Percentiles rank a stretch among this genome's conserved stretches.
phyloP scores from a whole-genome alignment of 371 early-diverging fungal species.

The Mortierella sp. region DNA sequence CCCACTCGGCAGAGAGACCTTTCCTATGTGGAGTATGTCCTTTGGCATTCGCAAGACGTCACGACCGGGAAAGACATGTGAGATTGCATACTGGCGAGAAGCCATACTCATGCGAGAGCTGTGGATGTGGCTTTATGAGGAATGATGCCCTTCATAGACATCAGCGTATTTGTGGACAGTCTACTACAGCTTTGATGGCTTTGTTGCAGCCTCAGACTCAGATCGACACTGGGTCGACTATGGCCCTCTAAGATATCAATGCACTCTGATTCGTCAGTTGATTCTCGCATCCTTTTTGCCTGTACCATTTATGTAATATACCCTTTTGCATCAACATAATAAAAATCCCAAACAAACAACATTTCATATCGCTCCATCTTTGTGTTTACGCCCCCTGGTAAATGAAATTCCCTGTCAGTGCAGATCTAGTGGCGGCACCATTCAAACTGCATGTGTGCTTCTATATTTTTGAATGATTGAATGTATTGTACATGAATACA shows the following conservation, averaged over 20 bases:
- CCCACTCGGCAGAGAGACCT: conserved; percentile 84
- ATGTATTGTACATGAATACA: no score
- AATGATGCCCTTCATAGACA: conserved; percentile 60
- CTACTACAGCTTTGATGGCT: conserved; percentile 14
- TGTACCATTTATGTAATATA: neutral
- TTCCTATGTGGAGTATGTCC: conserved; percentile 80
- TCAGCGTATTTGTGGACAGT: conserved; percentile 56
- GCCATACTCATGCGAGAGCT: conserved; percentile 83
- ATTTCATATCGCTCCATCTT: no score
- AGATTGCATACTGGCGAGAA: conserved; percentile 86
- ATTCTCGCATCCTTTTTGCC: neutral
- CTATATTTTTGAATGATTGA: no score
- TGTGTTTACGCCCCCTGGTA: no score
- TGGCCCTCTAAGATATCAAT: no score
- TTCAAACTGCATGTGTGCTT: no score
- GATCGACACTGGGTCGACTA: neutral
- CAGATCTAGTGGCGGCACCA: no score
- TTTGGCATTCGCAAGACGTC: conserved; percentile 86
- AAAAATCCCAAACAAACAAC: neutral
- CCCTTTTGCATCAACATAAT: neutral
- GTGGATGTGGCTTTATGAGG: conserved; percentile 77
- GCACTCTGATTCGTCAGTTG: no score
- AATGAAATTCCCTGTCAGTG: no score
- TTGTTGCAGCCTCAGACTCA: conserved; percentile 9
- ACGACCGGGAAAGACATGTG: conserved; percentile 87